Conservation (phyloP, 2,329 filamentous ascomycete genomes). For the Aaosphaeria pasadenensis region DNA sequence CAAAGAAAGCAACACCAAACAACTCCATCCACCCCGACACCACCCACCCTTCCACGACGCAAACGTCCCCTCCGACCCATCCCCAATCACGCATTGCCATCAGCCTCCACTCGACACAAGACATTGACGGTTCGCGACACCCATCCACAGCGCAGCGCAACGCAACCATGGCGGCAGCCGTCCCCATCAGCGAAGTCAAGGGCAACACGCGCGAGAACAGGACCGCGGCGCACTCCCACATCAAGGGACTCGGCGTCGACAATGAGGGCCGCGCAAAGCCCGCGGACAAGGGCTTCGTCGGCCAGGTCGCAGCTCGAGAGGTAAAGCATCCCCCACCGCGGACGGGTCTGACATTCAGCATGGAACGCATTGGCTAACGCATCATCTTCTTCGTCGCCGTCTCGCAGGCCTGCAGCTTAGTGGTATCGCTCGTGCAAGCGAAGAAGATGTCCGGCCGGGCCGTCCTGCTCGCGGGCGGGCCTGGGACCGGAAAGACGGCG, state of each 20-base stretch:
- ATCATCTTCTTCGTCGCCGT: background rate
- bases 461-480: constrained; percentile 88
- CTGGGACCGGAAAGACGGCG: constrained; percentile 92
- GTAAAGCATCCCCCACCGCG: constrained; percentile 47
- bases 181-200: constrained; percentile 75
- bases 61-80: background rate
- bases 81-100: background rate
- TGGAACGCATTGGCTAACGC: background rate
- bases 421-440: constrained; percentile 90
- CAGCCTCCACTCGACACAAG: background rate
- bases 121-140: constrained; percentile 4
- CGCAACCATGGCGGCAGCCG: constrained; percentile 28
- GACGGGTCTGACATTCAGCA: background rate
- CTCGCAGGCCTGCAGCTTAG: constrained; percentile 79
- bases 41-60: background rate
- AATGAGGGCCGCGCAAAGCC: constrained; percentile 81
- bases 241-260: constrained; percentile 88
- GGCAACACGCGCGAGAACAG: constrained; percentile 92
- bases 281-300: constrained; percentile 73
- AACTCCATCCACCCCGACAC: background rate
- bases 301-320: constrained; percentile 84
- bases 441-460: constrained; percentile 98
- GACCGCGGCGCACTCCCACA: constrained; percentile 95
- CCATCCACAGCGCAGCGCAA: constrained; percentile 1
- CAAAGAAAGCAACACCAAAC: background rate